Base-by-base conservation (phyloP, 2,329 filamentous ascomycete species). In the Pseudocercospora macadamiae region DNA sequence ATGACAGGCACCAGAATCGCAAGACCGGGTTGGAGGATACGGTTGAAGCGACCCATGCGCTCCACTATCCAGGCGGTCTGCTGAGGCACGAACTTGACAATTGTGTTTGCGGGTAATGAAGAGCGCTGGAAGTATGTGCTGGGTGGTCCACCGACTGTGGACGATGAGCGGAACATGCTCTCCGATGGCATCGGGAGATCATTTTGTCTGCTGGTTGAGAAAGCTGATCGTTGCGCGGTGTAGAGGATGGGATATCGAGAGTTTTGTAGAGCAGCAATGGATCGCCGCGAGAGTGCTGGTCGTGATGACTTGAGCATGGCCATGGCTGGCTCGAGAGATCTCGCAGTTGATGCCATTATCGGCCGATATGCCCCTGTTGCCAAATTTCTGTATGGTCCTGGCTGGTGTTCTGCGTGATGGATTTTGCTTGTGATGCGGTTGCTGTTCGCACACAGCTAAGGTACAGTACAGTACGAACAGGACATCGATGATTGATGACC, bases 11-110 rank as follows among this genome's bases (percentile, higher is more conserved):
- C 83, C 67, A 99, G 79, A 63, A 99, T 83, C 19, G 95, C 93
- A 62, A 99, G 82, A 57, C 95, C 95, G 3, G 95, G 95, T 70
- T 97, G 86, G 51, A 99, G 81, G 71, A 99, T 97, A 61, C 93
- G 86, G 78, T 91, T 89, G 80, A 96, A 99, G 77, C 93, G 95
- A 70, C 95, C 95, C 95, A 99, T 99, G 73, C 95, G 93, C 84
- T 99, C 95, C 57, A 99, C 95, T 60, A 99, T 93, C 95, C 95
- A 99, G 75, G 95, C 95, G 69, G 93, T 97, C 81, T 99, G 95
- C 78, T 99, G 95, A n/a, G 95, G 95, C 39, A 99, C 95, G 77
- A 66, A 99, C 61, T 93, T 91, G 69, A 99, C 82, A 63, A 99
- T 82, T 3, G 95, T 99, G 78, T 99, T 99, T 67, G 93, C 90